Evolutionary conservation across 139 green algal species (phyloP).

Genomic region (Chlamydomonas sphaeroides): DNA sequence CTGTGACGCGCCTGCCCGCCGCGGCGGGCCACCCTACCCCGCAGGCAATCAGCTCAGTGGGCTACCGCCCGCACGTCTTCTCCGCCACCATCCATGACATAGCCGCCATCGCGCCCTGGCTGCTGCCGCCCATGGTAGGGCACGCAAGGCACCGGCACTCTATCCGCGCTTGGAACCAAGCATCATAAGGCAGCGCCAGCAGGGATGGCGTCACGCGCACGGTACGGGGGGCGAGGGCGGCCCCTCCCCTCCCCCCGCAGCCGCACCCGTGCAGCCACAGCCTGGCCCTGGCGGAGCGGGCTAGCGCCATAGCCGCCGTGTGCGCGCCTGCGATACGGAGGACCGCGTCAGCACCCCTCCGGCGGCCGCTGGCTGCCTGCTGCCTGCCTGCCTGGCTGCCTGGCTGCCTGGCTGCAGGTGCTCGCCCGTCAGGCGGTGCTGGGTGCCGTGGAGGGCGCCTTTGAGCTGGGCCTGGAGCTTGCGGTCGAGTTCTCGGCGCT

Average conservation of each 20-base stretch:
- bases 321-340: not conserved
- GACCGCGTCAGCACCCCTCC: not conserved
- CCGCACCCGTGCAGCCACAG: too few species aligned
- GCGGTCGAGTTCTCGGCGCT: constrained; percentile 20
- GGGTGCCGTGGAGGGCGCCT: constrained; percentile 35
- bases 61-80: constrained; percentile 40
- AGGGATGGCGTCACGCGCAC: too few species aligned
- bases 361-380: too few species aligned
- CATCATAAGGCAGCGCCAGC: too few species aligned
- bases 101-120: constrained; percentile 16
- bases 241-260: too few species aligned
- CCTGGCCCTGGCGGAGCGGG: too few species aligned
- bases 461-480: constrained; percentile 37
- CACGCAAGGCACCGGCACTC: too few species aligned
- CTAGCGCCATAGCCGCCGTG: not conserved
- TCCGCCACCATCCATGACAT: constrained; percentile 46
- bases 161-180: too few species aligned
- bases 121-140: constrained; percentile 42
- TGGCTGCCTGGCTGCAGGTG: not conserved
- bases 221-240: too few species aligned
- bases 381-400: not conserved
- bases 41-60: constrained; percentile 23
- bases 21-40: too few species aligned
- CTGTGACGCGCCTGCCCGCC: too few species aligned
- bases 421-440: constrained; percentile 24